Evolutionary conservation across 768 basidiomycete genomes (phyloP), one percentile per base, ranked within the genome.

Genomic region (Baorangia bicolor): DNA sequence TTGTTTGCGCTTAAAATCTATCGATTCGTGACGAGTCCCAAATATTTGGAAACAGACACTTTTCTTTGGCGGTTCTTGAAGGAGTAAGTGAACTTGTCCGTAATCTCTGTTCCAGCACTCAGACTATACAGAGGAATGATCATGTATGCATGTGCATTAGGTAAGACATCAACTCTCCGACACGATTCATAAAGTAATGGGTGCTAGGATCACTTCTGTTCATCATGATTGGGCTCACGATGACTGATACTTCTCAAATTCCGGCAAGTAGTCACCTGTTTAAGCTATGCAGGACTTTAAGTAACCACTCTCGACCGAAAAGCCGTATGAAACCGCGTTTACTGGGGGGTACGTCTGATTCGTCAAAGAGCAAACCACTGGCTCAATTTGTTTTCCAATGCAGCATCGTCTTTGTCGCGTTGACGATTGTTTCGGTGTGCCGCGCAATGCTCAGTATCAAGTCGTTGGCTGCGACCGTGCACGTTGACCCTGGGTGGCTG

Each of bases 401-500:
- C 11, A 56, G 57, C 31, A n/a, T 25, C 5, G 37, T 56, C 5
- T 47, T 59, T 18, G 55, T 56, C 31, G 53, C 58, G 7, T 43
- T 63, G 4, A 54, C 50, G 1, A 49, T 53, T 9, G 59, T 76
- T 21, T 67, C 73, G 13, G 70, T 76, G 30, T 74, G 72, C 34
- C 70, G 69, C 11, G 68, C 73, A 21, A 75, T 76, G 73, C 68
- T 78, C 39, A 73, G 70, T 55, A 75, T 77, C 43, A 70, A 73
- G 47, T 78, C 77, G 2, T 64, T 80, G n/a, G 75, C 79, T 16
- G 66, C 72, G 8, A 64, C 70, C n/a, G 62, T 75, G n/a, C 73
- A 77, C 33, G 74, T 78, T 8, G 73, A 76, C 34, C 71, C 76
- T 5, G 69, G 71, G 11, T 79, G 75, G 77, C 64, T 80, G 10